Base-by-base conservation (phyloP, 352 stramenopile genomes). In the Pythium diclinum region DNA sequence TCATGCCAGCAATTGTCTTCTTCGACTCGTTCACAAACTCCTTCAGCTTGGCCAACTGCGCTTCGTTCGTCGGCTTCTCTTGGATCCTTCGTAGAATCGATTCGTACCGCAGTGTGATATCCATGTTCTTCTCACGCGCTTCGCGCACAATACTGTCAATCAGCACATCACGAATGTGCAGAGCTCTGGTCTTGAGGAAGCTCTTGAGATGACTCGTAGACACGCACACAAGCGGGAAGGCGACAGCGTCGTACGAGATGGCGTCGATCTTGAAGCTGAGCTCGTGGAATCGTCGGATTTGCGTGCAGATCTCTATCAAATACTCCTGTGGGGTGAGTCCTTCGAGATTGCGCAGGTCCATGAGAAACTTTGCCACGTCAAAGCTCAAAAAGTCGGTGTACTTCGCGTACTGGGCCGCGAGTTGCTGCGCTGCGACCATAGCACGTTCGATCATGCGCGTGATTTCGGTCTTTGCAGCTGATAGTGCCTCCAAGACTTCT, bases 41-140 rank as follows among this genome's bases (percentile, higher is more conserved):
- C 59, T 95, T 92, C 4, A 98, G 68, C 55, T 89, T 87, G 3
- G 90, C 88, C 4, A 98, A 73, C 53, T 98, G 87, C 3, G 89
- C 86, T 67, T 98, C 93, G 67, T 98, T 97, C 11, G 78, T 89
- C 8, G 92, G 93, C 56, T 98, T 97, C 52, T 97, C 87, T 36
- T 87, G 91, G 69, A 98, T 96, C 7, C 91, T 79, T 14, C 80
- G 67, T 21, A 98, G 65, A 23, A 98, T 97, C 19, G 78, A 68
- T 48, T 97, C 79, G 61, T 98, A 98, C 2, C 85, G 84, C 23
- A 84, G 65, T 7, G 92, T 97, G 58, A 97, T 96, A 21, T 87
- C 79, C 55, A 94, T 75, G 55, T 97, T 97, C 59, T 89, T 79
- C 19, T 93, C 83, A 3, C 88, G 74, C 10, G 82, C 78, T 42